Conservation (phyloP, 352 stramenopile genomes). For the Stramenopiles sp. region DNA sequence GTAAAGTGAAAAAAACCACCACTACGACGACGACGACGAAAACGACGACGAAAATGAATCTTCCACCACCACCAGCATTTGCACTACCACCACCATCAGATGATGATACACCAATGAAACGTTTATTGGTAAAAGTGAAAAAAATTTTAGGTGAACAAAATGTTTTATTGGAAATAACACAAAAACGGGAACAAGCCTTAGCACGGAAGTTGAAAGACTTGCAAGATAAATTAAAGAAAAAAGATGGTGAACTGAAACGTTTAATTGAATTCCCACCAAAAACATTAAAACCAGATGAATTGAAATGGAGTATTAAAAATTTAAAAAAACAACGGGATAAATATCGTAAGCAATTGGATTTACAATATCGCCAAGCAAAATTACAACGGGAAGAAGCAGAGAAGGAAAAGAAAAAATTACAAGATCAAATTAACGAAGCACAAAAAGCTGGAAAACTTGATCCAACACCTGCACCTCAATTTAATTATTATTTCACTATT, state of each 20-base stretch:
- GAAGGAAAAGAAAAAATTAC: background rate
- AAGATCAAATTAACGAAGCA: background rate
- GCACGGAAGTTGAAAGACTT: background rate
- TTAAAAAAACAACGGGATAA: background rate
- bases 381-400: background rate
- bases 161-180: background rate
- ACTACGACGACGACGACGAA: background rate
- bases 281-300: background rate
- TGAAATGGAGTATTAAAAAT: background rate
- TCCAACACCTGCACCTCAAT: background rate
- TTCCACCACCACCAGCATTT: background rate
- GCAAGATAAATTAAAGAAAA: background rate
- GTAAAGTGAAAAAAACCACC: background rate
- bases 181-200: background rate
- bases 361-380: background rate
- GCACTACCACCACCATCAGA: background rate
- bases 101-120: background rate
- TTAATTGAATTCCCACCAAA: background rate
- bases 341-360: background rate
- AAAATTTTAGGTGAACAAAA: background rate
- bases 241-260: background rate
- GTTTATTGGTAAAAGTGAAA: background rate
- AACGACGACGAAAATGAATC: background rate
- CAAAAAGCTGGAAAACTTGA: background rate
- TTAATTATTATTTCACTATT: background rate